Conservation (phyloP, 768 basidiomycete species). For the Coprinopsis cinerea region DNA sequence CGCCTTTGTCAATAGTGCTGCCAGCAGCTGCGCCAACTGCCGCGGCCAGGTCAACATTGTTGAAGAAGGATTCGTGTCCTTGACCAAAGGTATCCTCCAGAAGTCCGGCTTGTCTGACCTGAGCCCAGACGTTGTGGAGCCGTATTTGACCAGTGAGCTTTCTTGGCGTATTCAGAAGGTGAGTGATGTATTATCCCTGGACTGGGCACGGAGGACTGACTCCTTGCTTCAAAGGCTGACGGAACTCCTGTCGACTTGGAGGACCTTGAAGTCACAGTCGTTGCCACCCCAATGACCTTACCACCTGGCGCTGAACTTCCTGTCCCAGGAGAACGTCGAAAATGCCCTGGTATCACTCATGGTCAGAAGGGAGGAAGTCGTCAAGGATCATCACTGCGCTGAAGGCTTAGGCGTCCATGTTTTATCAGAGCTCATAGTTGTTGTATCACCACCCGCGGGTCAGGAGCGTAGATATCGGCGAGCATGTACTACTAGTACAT, state of each 20-base stretch:
- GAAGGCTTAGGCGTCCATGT: too few species aligned
- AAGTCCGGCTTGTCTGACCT: conserved; percentile 21
- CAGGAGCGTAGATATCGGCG: too few species aligned
- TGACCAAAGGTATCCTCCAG: conserved; percentile 26
- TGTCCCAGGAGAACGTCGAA: conserved; percentile 7
- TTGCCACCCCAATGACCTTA: conserved; percentile 2
- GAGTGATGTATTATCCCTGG: not conserved
- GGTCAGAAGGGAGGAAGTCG: conserved; percentile 9
- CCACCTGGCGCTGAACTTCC: conserved; percentile 11
- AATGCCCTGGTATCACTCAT: conserved; percentile 9
- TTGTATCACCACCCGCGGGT: too few species aligned
- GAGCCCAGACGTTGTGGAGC: conserved; percentile 26
- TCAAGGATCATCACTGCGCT: too few species aligned
- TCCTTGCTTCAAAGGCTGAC: not conserved
- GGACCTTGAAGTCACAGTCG: conserved; percentile 9
- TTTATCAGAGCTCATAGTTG: too few species aligned
- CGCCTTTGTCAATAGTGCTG: not conserved
- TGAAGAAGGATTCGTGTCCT: conserved; percentile 35
- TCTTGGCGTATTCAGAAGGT: conserved; percentile 36
- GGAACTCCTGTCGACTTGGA: not conserved
- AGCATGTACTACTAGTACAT: too few species aligned
- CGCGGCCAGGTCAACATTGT: conserved; percentile 19
- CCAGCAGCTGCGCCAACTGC: conserved; percentile 36
- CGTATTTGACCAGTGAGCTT: conserved; percentile 30
- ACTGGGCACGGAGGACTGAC: not conserved